Evolutionary conservation across 2,329 filamentous ascomycete species (phyloP), one percentile per base, ranked within the genome.

Genomic region (Cytospora schulzeri): DNA sequence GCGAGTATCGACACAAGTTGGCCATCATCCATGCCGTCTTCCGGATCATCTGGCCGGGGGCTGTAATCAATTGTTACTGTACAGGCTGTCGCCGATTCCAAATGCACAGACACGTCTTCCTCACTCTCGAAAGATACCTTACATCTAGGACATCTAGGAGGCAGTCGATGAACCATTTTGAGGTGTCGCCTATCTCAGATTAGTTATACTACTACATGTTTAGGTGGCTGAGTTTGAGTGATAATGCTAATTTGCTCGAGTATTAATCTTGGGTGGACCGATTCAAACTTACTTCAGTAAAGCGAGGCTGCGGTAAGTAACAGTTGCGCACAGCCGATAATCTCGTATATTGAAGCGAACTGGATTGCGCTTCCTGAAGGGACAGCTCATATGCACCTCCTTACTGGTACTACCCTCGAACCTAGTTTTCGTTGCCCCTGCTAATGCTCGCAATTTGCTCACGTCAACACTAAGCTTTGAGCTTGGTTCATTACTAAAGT

Each of bases 321-420:
- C 14, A n/a, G 33, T 17, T 14, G 60, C 60, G n/a, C 60, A 63
- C 1, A 8, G 7, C 11, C 1, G 15, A 19, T 58, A 26, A 0
- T 14, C 24, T 11, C 60, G 41, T 2, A 63, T 31, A 19, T 52
- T 63, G 60, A 63, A 63, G 17, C 60, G 53, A n/a, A 19, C 50
- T 3, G 53, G 45, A 1, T 59, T 59, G 19, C 61, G 31, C 35
- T 52, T 63, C 48, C 61, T 38, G 12, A 63, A 63, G 0, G 60
- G 61, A 8, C 61, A 63, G 33, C 61, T 59, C 9, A 52, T 1
- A 3, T 26, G 2, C 11, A 8, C 6, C 6, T 33, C 6, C 31
- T 33, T 33, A 31, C 9, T 9, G 9, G 4, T 31, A 31, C 29
- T 31, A 9, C 29, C 29, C 29, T 31, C 9, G 29, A 5, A 9